These are phyloP conservation scores for Aspergillus sp. DNA, from an alignment of 2,329 filamentous ascomycete genomes.

Conservation along the genomic window DNA sequence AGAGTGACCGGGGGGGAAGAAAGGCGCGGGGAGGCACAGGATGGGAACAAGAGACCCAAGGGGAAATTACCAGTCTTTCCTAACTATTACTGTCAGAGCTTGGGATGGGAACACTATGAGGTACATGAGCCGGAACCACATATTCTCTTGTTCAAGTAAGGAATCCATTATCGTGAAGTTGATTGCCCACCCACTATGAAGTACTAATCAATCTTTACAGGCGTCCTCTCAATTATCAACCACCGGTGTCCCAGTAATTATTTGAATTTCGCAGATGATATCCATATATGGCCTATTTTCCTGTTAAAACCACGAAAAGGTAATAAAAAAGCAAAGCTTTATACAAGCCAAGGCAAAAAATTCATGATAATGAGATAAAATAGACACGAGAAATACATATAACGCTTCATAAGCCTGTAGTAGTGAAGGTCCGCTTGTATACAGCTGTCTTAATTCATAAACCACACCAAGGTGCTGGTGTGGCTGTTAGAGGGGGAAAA, in stretches of 20 bases:
- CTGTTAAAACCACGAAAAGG: background rate
- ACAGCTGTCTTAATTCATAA: no score
- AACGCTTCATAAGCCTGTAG: no score
- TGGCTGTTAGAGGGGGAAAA: no score
- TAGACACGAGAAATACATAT: no score
- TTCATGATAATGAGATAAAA: background rate
- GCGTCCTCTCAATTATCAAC: conserved; percentile 76
- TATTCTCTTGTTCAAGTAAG: conserved; percentile 96
- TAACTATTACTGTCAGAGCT: conserved; percentile 53
- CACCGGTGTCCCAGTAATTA: conserved; percentile 43
- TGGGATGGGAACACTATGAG: conserved; percentile 99
- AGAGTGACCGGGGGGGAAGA: background rate
- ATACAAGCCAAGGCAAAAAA: background rate
- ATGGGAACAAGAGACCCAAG: no score
- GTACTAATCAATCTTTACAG: conserved; percentile 37
- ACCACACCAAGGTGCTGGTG: no score
- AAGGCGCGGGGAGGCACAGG: no score
- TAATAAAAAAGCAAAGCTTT: background rate
- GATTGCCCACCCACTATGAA: conserved; percentile 9
- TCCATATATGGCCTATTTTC: background rate
- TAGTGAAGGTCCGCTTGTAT: no score
- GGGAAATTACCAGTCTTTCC: background rate
- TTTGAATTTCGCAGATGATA: conserved; percentile 1
- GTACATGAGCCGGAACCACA: conserved; percentile 98
- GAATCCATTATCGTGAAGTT: conserved; percentile 10